phyloP scores from a whole-genome alignment of 306 rosid species.

The Cicer yamashitae region DNA sequence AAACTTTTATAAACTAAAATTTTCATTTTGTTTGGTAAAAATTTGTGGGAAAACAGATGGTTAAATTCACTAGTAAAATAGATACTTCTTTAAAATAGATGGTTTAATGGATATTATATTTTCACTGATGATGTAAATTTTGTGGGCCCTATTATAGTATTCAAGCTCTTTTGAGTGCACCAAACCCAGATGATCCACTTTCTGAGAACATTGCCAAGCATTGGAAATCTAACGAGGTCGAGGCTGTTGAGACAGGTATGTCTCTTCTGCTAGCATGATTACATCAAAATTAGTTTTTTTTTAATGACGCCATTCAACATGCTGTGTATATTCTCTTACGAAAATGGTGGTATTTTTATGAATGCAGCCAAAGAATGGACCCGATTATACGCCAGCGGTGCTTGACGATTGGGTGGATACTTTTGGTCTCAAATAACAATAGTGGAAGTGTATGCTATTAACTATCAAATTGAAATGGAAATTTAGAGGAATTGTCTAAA shows the following conservation, averaged over 20 bases:
- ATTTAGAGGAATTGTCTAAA: constrained; percentile 59
- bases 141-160: constrained; percentile 55
- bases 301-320: constrained; percentile 10
- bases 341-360: background rate
- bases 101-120: background rate
- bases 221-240: constrained; percentile 89
- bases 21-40: background rate
- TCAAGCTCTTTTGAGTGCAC: constrained; percentile 98
- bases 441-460: constrained; percentile 62
- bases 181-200: constrained; percentile 97
- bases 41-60: background rate
- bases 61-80: background rate
- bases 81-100: background rate
- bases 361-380: constrained; percentile 91
- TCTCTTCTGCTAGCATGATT: constrained; percentile 2
- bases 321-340: constrained; percentile 7
- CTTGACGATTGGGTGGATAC: constrained; percentile 56
- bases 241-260: constrained; percentile 97
- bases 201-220: constrained; percentile 98
- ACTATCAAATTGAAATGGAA: constrained; percentile 61
- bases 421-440: constrained; percentile 53
- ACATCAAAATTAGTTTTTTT: background rate
- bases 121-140: constrained; percentile 21
- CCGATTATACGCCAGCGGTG: constrained; percentile 82
- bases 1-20: background rate